Conservation (phyloP, 192 early-diverging fungal genomes). For the Linnemannia elongata region DNA sequence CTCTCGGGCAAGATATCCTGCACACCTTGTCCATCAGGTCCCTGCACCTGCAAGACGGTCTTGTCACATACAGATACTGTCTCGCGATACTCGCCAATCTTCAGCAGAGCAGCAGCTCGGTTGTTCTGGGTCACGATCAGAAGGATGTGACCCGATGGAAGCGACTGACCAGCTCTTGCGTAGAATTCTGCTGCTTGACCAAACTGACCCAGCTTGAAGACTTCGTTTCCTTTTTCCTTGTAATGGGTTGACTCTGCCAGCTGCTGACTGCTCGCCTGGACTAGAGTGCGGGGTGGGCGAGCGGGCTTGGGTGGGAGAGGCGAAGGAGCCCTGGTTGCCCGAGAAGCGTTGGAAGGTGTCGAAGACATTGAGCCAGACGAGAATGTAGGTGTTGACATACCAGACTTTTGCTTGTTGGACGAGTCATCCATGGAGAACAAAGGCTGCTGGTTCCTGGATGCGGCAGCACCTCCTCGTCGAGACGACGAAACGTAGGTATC, state of each 20-base stretch:
- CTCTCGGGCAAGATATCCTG: conserved; percentile 36
- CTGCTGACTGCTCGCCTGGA: conserved; percentile 58
- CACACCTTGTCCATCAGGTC: conserved; percentile 46
- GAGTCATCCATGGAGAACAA: conserved; percentile 24
- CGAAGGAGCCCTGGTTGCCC: conserved; percentile 20
- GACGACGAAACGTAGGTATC: conserved; percentile 58
- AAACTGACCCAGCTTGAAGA: conserved; percentile 93
- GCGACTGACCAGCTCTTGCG: conserved; percentile 53
- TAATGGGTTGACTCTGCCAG: conserved; percentile 54
- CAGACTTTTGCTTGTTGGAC: background rate
- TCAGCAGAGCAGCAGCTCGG: conserved; percentile 83
- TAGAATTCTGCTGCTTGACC: conserved; percentile 83
- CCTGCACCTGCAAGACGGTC: conserved; percentile 51
- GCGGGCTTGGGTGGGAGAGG: conserved; percentile 39
- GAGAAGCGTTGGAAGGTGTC: conserved; percentile 4
- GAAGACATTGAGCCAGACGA: conserved; percentile 6
- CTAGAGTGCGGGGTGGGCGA: conserved; percentile 51
- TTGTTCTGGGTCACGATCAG: conserved; percentile 85
- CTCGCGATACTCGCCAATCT: conserved; percentile 86
- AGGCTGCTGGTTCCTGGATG: conserved; percentile 11
- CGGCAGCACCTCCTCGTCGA: conserved; percentile 22
- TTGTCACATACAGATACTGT: conserved; percentile 78
- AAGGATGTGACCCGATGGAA: conserved; percentile 74
- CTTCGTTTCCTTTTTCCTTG: conserved; percentile 81
- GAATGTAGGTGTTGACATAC: background rate